Conservation (phyloP, 2,329 filamentous ascomycete species). For the Pyricularia grisea region DNA sequence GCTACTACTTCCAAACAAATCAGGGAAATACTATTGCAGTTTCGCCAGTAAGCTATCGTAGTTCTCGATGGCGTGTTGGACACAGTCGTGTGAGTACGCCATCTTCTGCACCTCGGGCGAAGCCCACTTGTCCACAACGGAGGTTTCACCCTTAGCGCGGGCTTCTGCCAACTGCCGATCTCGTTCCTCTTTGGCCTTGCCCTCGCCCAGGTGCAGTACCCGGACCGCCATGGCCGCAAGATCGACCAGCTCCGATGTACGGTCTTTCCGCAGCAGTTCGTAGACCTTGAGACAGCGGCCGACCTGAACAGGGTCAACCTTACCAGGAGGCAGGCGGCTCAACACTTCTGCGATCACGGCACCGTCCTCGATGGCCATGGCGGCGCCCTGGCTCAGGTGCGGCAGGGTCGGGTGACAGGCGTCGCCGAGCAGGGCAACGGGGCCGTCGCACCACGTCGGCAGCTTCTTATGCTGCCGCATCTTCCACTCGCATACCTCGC, state of each 20-base stretch:
- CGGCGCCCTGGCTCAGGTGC: slow-evolving; percentile 57
- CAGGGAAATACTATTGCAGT: slow-evolving; percentile 10
- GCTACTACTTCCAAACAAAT: neutral
- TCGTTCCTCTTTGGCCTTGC: slow-evolving; percentile 47
- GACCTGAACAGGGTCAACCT: slow-evolving; percentile 25
- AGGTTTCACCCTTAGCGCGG: slow-evolving; percentile 27
- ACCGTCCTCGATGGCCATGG: slow-evolving; percentile 60
- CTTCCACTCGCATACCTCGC: slow-evolving; percentile 56
- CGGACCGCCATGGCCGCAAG: slow-evolving; percentile 41
- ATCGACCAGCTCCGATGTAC: slow-evolving; percentile 42
- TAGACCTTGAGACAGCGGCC: slow-evolving; percentile 43
- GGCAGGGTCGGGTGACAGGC: slow-evolving; percentile 60
- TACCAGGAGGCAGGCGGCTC: slow-evolving; percentile 21
- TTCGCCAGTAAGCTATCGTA: slow-evolving; percentile 38
- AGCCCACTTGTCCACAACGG: slow-evolving; percentile 59
- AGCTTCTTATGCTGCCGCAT: slow-evolving; percentile 49
- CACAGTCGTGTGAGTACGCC: slow-evolving; percentile 57
- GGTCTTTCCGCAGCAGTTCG: slow-evolving; percentile 45
- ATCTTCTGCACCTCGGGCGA: slow-evolving; percentile 59
- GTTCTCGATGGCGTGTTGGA: slow-evolving; percentile 39
- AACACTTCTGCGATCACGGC: slow-evolving; percentile 48
- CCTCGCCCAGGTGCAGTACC: slow-evolving; percentile 48
- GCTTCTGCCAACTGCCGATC: slow-evolving; percentile 46
- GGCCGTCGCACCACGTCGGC: slow-evolving; percentile 47
- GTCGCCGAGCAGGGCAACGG: slow-evolving; percentile 50